A percentile compares a stretch with the other conserved stretches of the same genome.
Evolutionary conservation across 345 rosid genomes (phyloP).

Genomic region (Sapria himalayana): DNA sequence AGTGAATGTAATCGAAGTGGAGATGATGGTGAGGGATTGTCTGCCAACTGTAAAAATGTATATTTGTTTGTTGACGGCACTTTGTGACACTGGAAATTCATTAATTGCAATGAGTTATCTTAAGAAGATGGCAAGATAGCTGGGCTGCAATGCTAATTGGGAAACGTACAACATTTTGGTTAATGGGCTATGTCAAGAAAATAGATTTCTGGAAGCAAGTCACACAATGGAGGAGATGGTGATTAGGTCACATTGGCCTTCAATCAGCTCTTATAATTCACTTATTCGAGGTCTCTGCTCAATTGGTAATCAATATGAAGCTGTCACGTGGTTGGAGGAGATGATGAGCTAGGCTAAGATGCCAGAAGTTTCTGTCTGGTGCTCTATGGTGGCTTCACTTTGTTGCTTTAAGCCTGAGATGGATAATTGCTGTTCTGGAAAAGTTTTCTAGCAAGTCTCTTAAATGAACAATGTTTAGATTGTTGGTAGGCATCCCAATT

Average conservation of each 20-base stretch:
- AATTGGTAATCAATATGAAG: conserved; percentile 43
- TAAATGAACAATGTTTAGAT: too few relatives aligned
- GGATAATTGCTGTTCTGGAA: conserved; percentile 4
- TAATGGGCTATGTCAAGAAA: conserved; percentile 33
- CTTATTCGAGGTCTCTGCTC: conserved; percentile 49
- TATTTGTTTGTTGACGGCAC: conserved; percentile 33
- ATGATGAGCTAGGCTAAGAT: conserved; percentile 47
- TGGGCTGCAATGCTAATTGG: conserved; percentile 42
- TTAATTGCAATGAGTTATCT: conserved; percentile 34
- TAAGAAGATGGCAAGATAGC: conserved; percentile 40
- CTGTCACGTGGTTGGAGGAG: conserved; percentile 80
- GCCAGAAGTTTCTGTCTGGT: conserved; percentile 39
- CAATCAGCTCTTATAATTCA: conserved; percentile 17
- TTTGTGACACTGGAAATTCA: conserved; percentile 37
- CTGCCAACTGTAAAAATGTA: conserved; percentile 37
- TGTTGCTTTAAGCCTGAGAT: conserved; percentile 19
- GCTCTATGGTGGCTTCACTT: conserved; percentile 32
- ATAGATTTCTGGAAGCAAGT: conserved; percentile 41
- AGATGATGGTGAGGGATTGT: conserved; percentile 30
- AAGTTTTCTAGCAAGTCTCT: too few relatives aligned
- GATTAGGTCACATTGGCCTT: conserved; percentile 31
- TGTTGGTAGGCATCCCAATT: too few relatives aligned
- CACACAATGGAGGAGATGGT: conserved; percentile 54
- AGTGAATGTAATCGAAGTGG: conserved; percentile 31
- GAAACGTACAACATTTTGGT: conserved; percentile 45